Evolutionary conservation across 495 filamentous ascomycete genomes (phyloP), one percentile per base, ranked within the genome.

Genomic region (Penicillium paradoxum): DNA sequence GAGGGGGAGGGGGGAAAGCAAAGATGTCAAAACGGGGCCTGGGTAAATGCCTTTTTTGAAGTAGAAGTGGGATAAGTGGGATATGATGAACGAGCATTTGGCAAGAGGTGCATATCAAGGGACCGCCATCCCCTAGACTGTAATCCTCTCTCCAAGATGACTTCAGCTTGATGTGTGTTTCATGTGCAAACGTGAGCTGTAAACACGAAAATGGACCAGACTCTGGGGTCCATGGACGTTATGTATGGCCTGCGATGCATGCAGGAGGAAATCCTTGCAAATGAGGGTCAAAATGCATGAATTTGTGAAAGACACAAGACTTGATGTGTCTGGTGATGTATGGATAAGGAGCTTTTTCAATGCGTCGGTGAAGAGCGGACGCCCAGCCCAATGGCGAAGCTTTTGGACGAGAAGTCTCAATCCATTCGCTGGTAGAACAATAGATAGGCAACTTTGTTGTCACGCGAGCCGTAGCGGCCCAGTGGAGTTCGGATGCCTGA

Each of bases 371-470:
- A 45, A 39, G 39, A 40, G 41, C 10, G 21, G 29, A 39, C 17
- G 44, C 30, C 17, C 21, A 45, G 30, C 30, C 45, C 27, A 33
- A 34, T 39, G 41, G 50, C 30, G 46, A 46, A 54, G 38, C 33
- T 27, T 11, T 40, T 6, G n/a, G n/a, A n/a, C n/a, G 19, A 46
- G 5, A 34, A 5, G 17, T 50, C 44, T 68, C 53, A 75, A 49
- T 63, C 66, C 63, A 96, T 82, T 55, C 80, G 84, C 73, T 96
- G 85, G 67, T 98, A 98, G 71, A 98, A 95, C 65, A 98, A 70
- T 54, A 98, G 81, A 70, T 98, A 98, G 13, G 93, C 93, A 47
- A 96, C 91, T 75, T 95, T 96, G 75, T 89, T 95, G 65, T 97
- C 95, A 70, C 86, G 90, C 55, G 87, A 77, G 24, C 80, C 84